phyloP scores from a whole-genome alignment of 768 basidiomycete species.

The Phanerodontia chrysosporium region DNA sequence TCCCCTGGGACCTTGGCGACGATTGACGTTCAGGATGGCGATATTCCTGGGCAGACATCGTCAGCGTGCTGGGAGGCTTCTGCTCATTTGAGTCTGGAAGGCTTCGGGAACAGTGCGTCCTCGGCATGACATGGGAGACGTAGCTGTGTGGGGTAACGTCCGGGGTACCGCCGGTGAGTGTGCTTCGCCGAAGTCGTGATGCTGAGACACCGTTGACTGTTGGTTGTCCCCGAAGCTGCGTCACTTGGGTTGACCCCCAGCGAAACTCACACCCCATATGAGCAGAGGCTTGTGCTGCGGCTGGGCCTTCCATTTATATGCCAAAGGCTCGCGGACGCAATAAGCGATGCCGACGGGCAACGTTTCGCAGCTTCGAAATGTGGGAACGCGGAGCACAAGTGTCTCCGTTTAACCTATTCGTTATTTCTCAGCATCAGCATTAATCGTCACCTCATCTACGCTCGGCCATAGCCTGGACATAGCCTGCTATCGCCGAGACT shows the following conservation, averaged over 20 bases:
- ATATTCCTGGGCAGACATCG: neutral
- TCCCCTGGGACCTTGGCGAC: neutral
- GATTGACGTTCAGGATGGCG: neutral
- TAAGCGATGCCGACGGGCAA: neutral
- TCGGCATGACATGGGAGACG: neutral
- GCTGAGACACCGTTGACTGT: neutral
- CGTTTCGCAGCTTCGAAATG: neutral
- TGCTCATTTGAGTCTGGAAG: neutral
- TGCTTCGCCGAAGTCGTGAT: neutral
- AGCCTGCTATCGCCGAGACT: neutral
- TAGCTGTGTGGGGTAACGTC: neutral
- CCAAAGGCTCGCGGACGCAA: neutral
- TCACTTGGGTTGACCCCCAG: too few relatives aligned
- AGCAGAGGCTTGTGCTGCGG: neutral
- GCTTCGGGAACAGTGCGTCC: neutral
- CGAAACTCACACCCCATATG: too few relatives aligned
- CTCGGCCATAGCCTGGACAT: neutral
- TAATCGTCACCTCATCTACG: neutral
- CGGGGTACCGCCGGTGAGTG: neutral
- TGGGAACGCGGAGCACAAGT: neutral
- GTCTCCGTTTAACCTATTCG: neutral
- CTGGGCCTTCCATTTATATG: neutral
- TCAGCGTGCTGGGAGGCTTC: neutral
- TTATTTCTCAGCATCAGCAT: neutral
- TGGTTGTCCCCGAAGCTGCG: neutral